phyloP scores from a whole-genome alignment of 1,139 yeast species.

The Blastobotrys elegans region DNA sequence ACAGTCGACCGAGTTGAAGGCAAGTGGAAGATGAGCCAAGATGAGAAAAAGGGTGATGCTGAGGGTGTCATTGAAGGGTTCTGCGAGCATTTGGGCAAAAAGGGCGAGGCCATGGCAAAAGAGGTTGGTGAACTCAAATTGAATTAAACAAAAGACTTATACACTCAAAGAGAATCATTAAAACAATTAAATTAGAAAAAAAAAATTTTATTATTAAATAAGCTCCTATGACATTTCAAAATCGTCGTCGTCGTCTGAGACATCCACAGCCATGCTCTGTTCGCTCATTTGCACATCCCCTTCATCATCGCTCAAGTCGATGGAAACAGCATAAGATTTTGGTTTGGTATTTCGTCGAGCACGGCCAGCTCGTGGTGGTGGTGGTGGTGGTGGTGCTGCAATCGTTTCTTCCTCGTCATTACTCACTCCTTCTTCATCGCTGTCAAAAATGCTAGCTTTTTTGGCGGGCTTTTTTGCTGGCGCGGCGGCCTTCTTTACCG shows the following conservation, averaged over 20 bases:
- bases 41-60: conserved; percentile 41
- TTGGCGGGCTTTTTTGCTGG: conserved; percentile 11
- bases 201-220: too few relatives aligned
- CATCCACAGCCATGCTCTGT: conserved; percentile 11
- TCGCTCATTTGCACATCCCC: conserved; percentile 9
- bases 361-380: conserved; percentile 9
- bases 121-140: too few relatives aligned
- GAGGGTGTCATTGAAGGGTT: conserved; percentile 51
- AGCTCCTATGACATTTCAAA: neutral
- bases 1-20: conserved; percentile 48
- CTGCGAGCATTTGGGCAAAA: too few relatives aligned
- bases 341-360: conserved; percentile 7
- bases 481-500: conserved; percentile 11
- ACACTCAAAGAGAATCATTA: neutral
- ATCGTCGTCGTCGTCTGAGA: conserved; percentile 2
- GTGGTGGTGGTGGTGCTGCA: conserved; percentile 2
- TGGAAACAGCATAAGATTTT: conserved; percentile 5
- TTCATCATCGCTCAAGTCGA: conserved; percentile 16
- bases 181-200: neutral
- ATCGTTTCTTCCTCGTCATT: conserved; percentile 9
- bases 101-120: too few relatives aligned
- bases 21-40: conserved; percentile 61
- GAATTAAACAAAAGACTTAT: neutral
- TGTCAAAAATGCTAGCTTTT: conserved; percentile 8
- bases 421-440: conserved; percentile 10